These are phyloP conservation scores for Peltaster fructicola DNA, from an alignment of 2,329 filamentous ascomycete species.

Conservation along the genomic window DNA sequence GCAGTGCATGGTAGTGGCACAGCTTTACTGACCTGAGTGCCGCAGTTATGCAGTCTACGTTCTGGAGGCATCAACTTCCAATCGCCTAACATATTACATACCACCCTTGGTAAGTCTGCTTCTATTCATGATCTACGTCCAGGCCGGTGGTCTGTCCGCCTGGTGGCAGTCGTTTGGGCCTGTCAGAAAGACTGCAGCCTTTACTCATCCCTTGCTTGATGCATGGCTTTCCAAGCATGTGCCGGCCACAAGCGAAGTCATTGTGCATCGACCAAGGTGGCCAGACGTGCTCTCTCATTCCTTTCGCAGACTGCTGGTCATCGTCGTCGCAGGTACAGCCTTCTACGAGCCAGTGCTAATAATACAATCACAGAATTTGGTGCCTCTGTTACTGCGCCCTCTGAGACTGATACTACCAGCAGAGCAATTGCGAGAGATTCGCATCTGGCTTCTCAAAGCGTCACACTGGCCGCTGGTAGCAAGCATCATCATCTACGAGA, in stretches of 20 bases:
- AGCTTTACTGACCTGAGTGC: no score
- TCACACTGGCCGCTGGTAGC: constrained; percentile 51
- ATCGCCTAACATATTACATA: constrained; percentile 30
- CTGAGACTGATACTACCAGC: constrained; percentile 50
- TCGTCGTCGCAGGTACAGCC: no score
- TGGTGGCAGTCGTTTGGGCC: no score
- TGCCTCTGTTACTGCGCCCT: constrained; percentile 56
- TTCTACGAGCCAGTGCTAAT: constrained; percentile 6
- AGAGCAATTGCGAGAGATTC: constrained; percentile 42
- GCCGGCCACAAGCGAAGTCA: no score
- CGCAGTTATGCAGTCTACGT: constrained; percentile 36
- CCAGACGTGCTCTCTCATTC: no score
- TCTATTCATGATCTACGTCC: no score
- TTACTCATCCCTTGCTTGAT: no score
- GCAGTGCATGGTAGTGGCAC: constrained; percentile 7
- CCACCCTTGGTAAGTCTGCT: constrained; percentile 26
- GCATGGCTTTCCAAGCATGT: no score
- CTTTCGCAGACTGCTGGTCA: no score
- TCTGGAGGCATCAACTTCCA: constrained; percentile 33
- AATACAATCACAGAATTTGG: constrained; percentile 40
- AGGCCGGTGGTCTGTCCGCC: no score
- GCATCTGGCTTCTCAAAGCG: constrained; percentile 40
- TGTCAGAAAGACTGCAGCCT: no score
- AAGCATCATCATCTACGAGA: constrained; percentile 52
- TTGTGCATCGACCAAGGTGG: no score